Percentiles rank a stretch among this genome's conserved stretches.
Conservation (phyloP, 1,284 basidiomycete species). For the Lentinula novae-zelandiae region DNA sequence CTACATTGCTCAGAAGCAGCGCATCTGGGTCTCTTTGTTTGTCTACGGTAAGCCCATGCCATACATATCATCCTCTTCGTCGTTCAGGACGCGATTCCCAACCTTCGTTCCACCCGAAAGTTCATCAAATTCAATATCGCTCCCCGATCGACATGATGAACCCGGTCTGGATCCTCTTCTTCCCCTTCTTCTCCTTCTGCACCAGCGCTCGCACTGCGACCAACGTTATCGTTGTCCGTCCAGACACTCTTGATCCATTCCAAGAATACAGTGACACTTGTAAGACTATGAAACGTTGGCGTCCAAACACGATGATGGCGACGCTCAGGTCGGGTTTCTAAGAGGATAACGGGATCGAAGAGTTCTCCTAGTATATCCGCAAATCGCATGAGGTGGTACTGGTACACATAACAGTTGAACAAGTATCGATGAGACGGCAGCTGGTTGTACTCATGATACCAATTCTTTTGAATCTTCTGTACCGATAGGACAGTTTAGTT, state of each 20-base stretch:
- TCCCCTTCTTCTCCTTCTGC: conserved; percentile 35
- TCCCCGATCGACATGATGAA: conserved; percentile 51
- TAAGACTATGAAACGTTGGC: conserved; percentile 40
- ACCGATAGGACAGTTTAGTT: conserved; percentile 18
- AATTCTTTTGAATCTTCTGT: conserved; percentile 22
- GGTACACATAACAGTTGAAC: conserved; percentile 72
- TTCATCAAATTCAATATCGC: conserved; percentile 51
- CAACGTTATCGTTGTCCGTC: conserved; percentile 31
- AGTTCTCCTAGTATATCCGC: neutral
- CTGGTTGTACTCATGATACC: conserved; percentile 20
- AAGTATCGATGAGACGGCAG: conserved; percentile 60
- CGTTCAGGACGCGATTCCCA: neutral
- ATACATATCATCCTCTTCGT: neutral
- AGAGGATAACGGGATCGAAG: conserved; percentile 37
- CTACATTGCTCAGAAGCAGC: conserved; percentile 56
- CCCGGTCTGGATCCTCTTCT: conserved; percentile 60
- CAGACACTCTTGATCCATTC: conserved; percentile 2
- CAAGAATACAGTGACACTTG: conserved; percentile 15
- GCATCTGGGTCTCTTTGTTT: conserved; percentile 68
- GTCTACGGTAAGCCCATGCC: conserved; percentile 19
- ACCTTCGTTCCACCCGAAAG: neutral
- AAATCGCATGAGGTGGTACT: conserved; percentile 65
- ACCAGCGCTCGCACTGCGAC: conserved; percentile 41
- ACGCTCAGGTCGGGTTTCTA: conserved; percentile 49
- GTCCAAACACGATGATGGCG: conserved; percentile 57